Percentiles rank a stretch among this genome's conserved stretches.
Conservation (phyloP, 345 rosid species). For the Citrus hindsii region DNA sequence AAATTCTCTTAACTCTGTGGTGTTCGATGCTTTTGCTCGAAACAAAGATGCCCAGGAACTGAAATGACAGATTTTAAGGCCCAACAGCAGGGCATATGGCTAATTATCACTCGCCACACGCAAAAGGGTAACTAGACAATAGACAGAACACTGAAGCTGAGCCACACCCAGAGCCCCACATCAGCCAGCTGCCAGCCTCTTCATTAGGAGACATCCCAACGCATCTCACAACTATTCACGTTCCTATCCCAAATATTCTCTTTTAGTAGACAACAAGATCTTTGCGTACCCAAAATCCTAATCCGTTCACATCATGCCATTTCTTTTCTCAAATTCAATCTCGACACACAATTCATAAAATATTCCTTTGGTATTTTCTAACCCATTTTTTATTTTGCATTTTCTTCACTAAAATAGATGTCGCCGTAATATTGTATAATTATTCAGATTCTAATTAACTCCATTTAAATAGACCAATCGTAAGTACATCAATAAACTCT, state of each 20-base stretch:
- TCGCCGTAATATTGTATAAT: neutral
- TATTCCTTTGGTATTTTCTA: neutral
- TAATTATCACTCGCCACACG: neutral
- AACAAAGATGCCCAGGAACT: neutral
- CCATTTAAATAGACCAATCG: neutral
- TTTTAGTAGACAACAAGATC: conserved; percentile 29
- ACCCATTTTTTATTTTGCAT: neutral
- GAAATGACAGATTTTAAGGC: neutral
- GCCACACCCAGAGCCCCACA: conserved; percentile 11
- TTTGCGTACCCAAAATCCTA: conserved; percentile 2
- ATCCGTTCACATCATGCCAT: conserved; percentile 7
- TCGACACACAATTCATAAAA: neutral
- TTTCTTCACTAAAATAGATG: neutral
- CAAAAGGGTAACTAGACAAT: conserved; percentile 11
- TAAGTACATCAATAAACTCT: no score
- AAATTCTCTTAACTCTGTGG: neutral
- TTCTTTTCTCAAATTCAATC: neutral
- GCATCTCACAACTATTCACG: conserved; percentile 14
- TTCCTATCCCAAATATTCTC: conserved; percentile 32
- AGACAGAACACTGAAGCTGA: neutral
- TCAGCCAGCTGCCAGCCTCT: conserved; percentile 3
- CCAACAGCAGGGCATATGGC: conserved; percentile 21
- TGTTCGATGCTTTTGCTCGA: neutral
- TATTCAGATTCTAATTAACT: neutral
- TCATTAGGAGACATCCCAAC: conserved; percentile 25